These are phyloP conservation scores for Eimeria falciformis DNA, from an alignment of 169 alveolate genomes.

Conservation along the genomic window DNA sequence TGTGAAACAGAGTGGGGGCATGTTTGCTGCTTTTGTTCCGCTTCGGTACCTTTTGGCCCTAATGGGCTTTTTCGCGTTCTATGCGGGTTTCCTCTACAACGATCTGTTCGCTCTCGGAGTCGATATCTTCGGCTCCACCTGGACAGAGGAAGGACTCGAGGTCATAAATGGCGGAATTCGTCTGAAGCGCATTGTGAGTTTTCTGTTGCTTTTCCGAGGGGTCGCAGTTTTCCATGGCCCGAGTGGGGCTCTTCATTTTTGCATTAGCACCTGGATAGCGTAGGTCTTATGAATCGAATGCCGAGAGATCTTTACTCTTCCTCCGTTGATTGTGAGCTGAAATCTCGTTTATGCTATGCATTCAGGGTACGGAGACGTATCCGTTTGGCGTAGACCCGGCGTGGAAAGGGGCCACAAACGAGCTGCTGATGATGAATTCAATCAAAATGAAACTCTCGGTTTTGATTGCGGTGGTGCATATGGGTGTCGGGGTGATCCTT, in stretches of 20 bases:
- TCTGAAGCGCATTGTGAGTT: background rate
- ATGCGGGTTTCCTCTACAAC: slow-evolving; percentile 95
- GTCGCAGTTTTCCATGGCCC: no score
- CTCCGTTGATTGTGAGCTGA: background rate
- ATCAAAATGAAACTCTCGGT: slow-evolving; percentile 99
- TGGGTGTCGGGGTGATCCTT: slow-evolving; percentile 94
- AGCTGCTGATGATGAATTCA: slow-evolving; percentile 96
- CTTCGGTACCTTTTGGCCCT: slow-evolving; percentile 95
- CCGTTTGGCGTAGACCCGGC: slow-evolving; percentile 98
- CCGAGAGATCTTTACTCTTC: no score
- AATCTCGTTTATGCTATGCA: background rate
- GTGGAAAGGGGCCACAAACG: slow-evolving; percentile 98
- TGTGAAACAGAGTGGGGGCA: background rate
- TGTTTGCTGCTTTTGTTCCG: slow-evolving; percentile 49
- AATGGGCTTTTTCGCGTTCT: slow-evolving; percentile 97
- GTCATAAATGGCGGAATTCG: background rate
- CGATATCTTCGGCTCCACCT: slow-evolving; percentile 91
- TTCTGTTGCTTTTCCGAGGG: background rate
- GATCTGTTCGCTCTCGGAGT: slow-evolving; percentile 97
- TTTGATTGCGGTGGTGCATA: slow-evolving; percentile 84
- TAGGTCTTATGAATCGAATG: no score
- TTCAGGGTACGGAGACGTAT: slow-evolving; percentile 86
- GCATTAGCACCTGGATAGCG: no score
- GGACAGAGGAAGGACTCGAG: slow-evolving; percentile 61
- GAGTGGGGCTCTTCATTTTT: no score